Evolutionary conservation across 1,284 basidiomycete species (phyloP), one percentile per base, ranked within the genome.

Genomic region (Salmacisia buchloeana): DNA sequence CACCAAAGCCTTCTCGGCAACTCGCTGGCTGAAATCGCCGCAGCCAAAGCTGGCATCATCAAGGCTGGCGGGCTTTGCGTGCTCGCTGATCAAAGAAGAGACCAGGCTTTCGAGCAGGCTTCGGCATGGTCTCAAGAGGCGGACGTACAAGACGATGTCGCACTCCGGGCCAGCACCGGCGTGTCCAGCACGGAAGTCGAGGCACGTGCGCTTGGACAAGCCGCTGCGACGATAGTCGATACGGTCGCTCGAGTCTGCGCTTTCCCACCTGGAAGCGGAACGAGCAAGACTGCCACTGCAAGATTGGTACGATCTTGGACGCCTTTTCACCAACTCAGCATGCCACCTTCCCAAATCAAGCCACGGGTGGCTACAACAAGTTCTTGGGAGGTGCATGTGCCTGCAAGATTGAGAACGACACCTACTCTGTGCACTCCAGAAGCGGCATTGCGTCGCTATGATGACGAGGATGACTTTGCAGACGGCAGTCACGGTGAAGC

Each of bases 1-100:
- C 94, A 98, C 80, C 91, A 94, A 69, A 85, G 86, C 5, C 91
- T 96, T 74, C 83, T 99, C 3, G 96, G 94, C 0, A 80, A 85
- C 61, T 89, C 90, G 0, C 81, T 93, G 5, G 83, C 82, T 3
- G 85, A 84, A 29, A 97, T 98, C 66, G 85, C 93, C 0, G 81
- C 80, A 39, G 89, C 96, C 76, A 98, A 98, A 79, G 87, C 89
- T 0, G 87, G 86, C 1, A 97, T 98, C 61, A 86, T 88, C 13
- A 85, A 91, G 59, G 72, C 74, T 1, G 85, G 84, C 1, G 87
- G 84, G 0, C 57, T 91, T 0, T 88, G 94, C 64, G 83, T 97
- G 15, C 74, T 97, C 0, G 91, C 89, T 0, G 75, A 77, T 61
- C 77, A 79, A 13, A 31, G 56, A n/a, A 58, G 36, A 25, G 23